Percentiles rank a stretch among this genome's conserved stretches.
These are phyloP conservation scores for Trichoderma aggressivum DNA, from an alignment of 2,329 filamentous ascomycete species.

Conservation along the genomic window DNA sequence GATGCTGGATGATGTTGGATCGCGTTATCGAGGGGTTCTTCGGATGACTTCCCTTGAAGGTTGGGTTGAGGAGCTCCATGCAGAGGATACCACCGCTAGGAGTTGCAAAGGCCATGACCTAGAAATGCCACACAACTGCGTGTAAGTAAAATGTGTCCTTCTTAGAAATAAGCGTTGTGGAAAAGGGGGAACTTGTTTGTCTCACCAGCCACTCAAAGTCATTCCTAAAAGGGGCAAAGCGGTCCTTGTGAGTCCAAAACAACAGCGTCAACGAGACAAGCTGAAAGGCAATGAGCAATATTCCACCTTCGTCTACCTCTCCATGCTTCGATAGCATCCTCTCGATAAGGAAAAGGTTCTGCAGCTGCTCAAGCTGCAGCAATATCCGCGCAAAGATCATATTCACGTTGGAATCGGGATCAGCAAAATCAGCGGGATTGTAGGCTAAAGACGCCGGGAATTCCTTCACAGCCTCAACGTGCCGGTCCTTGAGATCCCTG, in stretches of 20 bases:
- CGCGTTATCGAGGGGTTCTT: slow-evolving; percentile 38
- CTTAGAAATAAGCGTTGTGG: no score
- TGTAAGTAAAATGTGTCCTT: neutral
- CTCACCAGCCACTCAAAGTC: slow-evolving; percentile 51
- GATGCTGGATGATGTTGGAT: slow-evolving; percentile 49
- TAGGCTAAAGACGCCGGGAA: slow-evolving; percentile 38
- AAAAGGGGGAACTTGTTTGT: neutral
- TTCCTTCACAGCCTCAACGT: slow-evolving; percentile 1
- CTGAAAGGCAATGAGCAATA: slow-evolving; percentile 45
- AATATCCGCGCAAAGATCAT: slow-evolving; percentile 45
- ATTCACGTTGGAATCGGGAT: slow-evolving; percentile 28
- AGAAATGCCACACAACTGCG: neutral
- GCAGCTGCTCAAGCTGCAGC: slow-evolving; percentile 47
- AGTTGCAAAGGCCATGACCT: slow-evolving; percentile 50
- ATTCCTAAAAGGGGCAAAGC: slow-evolving; percentile 38
- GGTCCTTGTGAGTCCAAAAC: slow-evolving; percentile 50
- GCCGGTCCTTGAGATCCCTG: slow-evolving; percentile 9
- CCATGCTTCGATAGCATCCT: slow-evolving; percentile 49
- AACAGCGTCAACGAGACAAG: slow-evolving; percentile 45
- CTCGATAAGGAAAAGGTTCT: slow-evolving; percentile 58
- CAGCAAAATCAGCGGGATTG: slow-evolving; percentile 37
- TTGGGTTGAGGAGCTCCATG: slow-evolving; percentile 46
- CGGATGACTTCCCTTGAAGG: slow-evolving; percentile 33
- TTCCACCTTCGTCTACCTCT: slow-evolving; percentile 35
- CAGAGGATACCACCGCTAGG: slow-evolving; percentile 50